Conservation (phyloP, 495 filamentous ascomycete species). For the Tetracladium marchalianum region DNA sequence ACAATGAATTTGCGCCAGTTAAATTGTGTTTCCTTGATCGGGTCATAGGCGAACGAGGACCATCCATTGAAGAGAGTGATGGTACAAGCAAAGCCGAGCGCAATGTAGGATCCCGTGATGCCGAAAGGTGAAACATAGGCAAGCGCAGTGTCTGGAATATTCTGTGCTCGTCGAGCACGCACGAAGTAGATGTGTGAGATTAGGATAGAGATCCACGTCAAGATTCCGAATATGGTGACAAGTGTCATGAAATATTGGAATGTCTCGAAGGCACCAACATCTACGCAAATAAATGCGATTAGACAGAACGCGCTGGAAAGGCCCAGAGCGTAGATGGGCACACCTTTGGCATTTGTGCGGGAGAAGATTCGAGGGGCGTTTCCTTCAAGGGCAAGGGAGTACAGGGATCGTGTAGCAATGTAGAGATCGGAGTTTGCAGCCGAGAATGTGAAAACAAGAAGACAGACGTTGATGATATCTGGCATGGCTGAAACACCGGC, state of each 20-base stretch:
- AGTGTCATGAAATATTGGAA: conserved; percentile 85
- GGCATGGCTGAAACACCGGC: conserved; percentile 54
- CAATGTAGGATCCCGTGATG: conserved; percentile 52
- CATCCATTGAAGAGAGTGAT: conserved; percentile 74
- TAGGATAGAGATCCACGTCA: conserved; percentile 80
- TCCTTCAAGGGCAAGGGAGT: conserved; percentile 64
- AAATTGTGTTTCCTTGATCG: conserved; percentile 41
- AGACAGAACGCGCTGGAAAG: conserved; percentile 51
- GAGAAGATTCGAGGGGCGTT: conserved; percentile 66
- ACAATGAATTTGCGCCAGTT: conserved; percentile 15
- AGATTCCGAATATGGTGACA: conserved; percentile 66
- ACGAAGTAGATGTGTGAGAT: conserved; percentile 77
- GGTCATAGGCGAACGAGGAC: conserved; percentile 49
- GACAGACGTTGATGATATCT: conserved; percentile 56
- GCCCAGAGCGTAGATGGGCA: conserved; percentile 60
- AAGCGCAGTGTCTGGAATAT: conserved; percentile 50
- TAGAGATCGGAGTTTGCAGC: conserved; percentile 76
- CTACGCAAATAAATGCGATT: conserved; percentile 72
- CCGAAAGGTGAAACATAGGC: conserved; percentile 69
- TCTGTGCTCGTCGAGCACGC: conserved; percentile 61
- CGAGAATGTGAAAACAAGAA: conserved; percentile 57
- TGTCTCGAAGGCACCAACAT: conserved; percentile 52
- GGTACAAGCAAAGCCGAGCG: conserved; percentile 57
- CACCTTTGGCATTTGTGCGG: conserved; percentile 61
- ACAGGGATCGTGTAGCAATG: conserved; percentile 75